These are phyloP conservation scores for Celoporthe dispersa DNA, from an alignment of 2,329 filamentous ascomycete genomes.

Conservation along the genomic window DNA sequence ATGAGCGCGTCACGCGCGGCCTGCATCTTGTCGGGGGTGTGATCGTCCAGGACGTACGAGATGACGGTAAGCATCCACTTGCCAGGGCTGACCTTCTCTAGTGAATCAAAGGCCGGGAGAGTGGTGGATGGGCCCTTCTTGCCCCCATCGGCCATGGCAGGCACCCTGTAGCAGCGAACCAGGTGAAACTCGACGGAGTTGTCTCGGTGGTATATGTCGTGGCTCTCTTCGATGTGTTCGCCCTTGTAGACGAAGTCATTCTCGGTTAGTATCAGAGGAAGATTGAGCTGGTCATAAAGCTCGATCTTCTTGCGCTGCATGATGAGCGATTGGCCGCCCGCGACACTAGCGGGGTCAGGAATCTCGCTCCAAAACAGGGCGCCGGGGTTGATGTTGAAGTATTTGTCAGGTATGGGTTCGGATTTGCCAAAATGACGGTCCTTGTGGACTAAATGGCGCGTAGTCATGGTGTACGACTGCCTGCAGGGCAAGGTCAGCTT, in stretches of 20 bases:
- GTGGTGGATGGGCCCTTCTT: slow-evolving; percentile 38
- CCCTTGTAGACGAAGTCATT: slow-evolving; percentile 58
- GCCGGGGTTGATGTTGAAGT: slow-evolving; percentile 50
- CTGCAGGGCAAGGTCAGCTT: slow-evolving; percentile 33
- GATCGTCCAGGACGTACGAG: slow-evolving; percentile 58
- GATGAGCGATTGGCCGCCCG: slow-evolving; percentile 46
- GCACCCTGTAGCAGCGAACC: slow-evolving; percentile 50
- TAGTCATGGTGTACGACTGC: slow-evolving; percentile 61
- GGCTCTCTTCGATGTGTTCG: slow-evolving; percentile 58
- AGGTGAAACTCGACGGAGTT: slow-evolving; percentile 55
- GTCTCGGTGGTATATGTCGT: slow-evolving; percentile 55
- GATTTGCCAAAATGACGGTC: slow-evolving; percentile 51
- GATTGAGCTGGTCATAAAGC: slow-evolving; percentile 55
- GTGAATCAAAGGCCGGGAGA: slow-evolving; percentile 52
- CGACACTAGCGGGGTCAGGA: slow-evolving; percentile 54
- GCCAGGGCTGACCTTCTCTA: slow-evolving; percentile 53
- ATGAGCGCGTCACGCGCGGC: slow-evolving; percentile 58
- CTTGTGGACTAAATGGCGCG: slow-evolving; percentile 57
- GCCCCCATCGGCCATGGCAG: slow-evolving; percentile 31
- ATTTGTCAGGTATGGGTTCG: slow-evolving; percentile 15
- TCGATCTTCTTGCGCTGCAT: slow-evolving; percentile 61
- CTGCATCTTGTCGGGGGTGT: slow-evolving; percentile 60
- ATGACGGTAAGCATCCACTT: slow-evolving; percentile 63
- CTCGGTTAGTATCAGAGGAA: slow-evolving; percentile 53
- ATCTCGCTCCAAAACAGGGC: slow-evolving; percentile 63